Evolutionary conservation across 441 rosid genomes (phyloP), one percentile per base, ranked within the genome.

Genomic region (Theobroma grandiflorum): DNA sequence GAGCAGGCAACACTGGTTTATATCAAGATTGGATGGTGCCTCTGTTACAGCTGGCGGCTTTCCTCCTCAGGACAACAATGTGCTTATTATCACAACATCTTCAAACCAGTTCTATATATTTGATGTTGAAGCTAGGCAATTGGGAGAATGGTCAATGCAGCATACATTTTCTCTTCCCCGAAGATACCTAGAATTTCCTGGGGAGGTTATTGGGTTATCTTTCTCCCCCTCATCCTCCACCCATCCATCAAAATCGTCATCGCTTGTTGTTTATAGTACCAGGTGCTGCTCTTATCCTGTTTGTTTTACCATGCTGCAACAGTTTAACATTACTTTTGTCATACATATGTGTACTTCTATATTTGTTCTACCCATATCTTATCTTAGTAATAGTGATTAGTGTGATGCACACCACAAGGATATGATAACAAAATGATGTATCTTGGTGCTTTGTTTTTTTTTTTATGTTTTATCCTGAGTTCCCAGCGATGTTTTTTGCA

Each of bases 1-100:
- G 72, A 81, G 77, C 91, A 95, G 99, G 90, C 99, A 97, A 83
- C 99, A 97, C 62, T 97, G 99, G 99, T 92, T 94, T 86, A 92
- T 94, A 75, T 90, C 97, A 81, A 93, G 99, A 87, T 84, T 97
- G 79, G 93, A 94, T 79, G 98, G 97, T 75, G 95, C 99, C 78
- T 94, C 97, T 73, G 96, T 97, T 74, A 89, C 99, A 57, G 96
- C 99, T 38, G 97, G 90, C 80, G 99, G 97, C 78, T 95, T 97
- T 79, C 89, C 96, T 78, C 99, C 99, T 57, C 87, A 74, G 77
- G 82, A 90, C 50, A 93, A 79, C 86, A 95, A 85, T 68, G 92
- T 91, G 70, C 92, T 95, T 81, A 87, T 97, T 75, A 59, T 97
- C 62, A 87, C 97, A 8, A 95, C 98, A 22, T 94, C 98, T 20